Percentiles rank a stretch among this genome's conserved stretches.
Evolutionary conservation across 2,329 filamentous ascomycete genomes (phyloP).

Genomic region (Camptophora hylomeconis): DNA sequence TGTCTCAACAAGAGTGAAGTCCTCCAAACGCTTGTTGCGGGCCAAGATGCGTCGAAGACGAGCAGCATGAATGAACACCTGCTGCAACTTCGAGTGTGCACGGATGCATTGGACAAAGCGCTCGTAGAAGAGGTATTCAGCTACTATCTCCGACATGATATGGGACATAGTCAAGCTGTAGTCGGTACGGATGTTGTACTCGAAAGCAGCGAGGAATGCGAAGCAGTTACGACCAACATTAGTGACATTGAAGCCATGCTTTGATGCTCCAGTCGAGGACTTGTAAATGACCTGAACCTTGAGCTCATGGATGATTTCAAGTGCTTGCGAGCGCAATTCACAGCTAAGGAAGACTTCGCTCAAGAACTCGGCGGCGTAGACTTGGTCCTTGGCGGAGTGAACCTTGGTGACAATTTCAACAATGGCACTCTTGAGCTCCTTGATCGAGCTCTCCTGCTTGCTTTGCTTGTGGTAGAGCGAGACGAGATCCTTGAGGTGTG

Average conservation of each 20-base stretch:
- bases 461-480: slow-evolving; percentile 23
- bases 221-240: slow-evolving; percentile 22
- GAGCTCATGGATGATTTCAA: slow-evolving; percentile 33
- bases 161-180: slow-evolving; percentile 23
- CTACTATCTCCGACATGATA: slow-evolving; percentile 31
- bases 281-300: slow-evolving; percentile 38
- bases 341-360: slow-evolving; percentile 33
- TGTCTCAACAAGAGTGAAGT: slow-evolving; percentile 21
- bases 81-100: slow-evolving; percentile 21
- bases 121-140: slow-evolving; percentile 31
- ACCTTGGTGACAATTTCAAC: slow-evolving; percentile 32
- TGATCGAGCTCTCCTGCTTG: slow-evolving; percentile 20
- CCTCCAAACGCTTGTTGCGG: slow-evolving; percentile 20
- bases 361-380: slow-evolving; percentile 28
- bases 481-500: slow-evolving; percentile 25
- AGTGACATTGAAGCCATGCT: slow-evolving; percentile 16
- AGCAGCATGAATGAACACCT: slow-evolving; percentile 22
- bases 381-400: background rate
- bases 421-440: slow-evolving; percentile 27
- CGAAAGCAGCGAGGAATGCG: slow-evolving; percentile 33
- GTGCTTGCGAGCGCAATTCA: slow-evolving; percentile 28
- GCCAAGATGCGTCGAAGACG: slow-evolving; percentile 20
- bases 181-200: slow-evolving; percentile 28
- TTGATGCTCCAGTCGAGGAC: slow-evolving; percentile 19
- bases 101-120: slow-evolving; percentile 23